phyloP scores from a whole-genome alignment of 1,284 basidiomycete genomes.

The Termitomyces sp. region DNA sequence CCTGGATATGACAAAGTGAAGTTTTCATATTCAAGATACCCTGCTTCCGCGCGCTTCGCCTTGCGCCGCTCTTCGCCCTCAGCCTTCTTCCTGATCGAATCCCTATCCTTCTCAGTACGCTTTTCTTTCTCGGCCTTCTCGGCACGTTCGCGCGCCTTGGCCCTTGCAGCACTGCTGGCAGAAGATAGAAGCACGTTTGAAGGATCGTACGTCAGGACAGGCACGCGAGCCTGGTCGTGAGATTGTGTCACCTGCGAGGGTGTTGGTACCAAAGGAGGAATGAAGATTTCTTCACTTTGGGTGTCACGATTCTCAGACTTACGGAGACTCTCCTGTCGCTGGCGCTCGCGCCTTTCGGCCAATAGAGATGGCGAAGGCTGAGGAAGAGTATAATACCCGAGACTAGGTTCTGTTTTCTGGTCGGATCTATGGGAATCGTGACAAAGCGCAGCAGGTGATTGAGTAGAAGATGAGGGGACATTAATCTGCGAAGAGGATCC shows the following conservation, averaged over 20 bases:
- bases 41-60: slow-evolving; percentile 12
- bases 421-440: slow-evolving; percentile 16
- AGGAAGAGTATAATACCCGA: slow-evolving; percentile 4
- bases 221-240: neutral
- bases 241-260: slow-evolving; percentile 1
- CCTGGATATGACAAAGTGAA: neutral
- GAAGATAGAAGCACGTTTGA: slow-evolving; percentile 20
- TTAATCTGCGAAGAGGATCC: slow-evolving; percentile 32
- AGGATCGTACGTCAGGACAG: slow-evolving; percentile 7
- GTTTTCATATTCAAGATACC: neutral
- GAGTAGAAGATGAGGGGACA: slow-evolving; percentile 16
- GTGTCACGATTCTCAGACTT: neutral
- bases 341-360: slow-evolving; percentile 6
- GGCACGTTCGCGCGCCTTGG: slow-evolving; percentile 27
- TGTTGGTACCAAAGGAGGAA: slow-evolving; percentile 1
- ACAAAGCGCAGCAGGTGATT: slow-evolving; percentile 24
- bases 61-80: slow-evolving; percentile 6
- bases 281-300: neutral
- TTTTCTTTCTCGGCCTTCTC: slow-evolving; percentile 17
- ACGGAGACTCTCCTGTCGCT: slow-evolving; percentile 4
- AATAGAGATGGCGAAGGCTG: neutral
- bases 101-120: slow-evolving; percentile 7
- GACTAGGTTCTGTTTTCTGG: slow-evolving; percentile 10
- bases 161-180: slow-evolving; percentile 33
- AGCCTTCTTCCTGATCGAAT: slow-evolving; percentile 15